These are phyloP conservation scores for Zygosaccharomyces pseudobailii DNA, from an alignment of 1,139 yeast species.

Conservation along the genomic window DNA sequence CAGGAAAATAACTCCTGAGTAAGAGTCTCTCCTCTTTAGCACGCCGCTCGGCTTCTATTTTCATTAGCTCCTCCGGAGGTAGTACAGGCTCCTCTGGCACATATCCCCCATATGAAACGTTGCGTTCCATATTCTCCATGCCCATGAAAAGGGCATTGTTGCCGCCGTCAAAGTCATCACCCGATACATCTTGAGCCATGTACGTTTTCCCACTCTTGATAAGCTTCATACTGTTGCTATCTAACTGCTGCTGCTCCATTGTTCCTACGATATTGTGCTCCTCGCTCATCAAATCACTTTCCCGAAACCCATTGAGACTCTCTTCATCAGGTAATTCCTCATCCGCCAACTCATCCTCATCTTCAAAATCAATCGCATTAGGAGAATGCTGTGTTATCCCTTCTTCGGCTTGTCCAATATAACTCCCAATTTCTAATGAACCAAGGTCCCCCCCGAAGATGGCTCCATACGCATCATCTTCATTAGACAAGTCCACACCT, in stretches of 20 bases:
- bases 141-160: constrained; percentile 29
- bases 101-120: constrained; percentile 16
- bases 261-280: background rate
- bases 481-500: constrained; percentile 30
- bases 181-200: constrained; percentile 10
- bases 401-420: constrained; percentile 28
- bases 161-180: constrained; percentile 19
- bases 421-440: constrained; percentile 34
- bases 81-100: constrained; percentile 10
- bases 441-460: constrained; percentile 37
- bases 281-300: background rate
- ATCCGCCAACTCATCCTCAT: constrained; percentile 91
- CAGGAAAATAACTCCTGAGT: constrained; percentile 31
- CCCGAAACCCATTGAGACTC: background rate
- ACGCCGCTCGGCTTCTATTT: constrained; percentile 14
- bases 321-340: constrained; percentile 57
- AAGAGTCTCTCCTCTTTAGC: constrained; percentile 25
- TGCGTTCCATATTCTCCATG: constrained; percentile 21
- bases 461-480: constrained; percentile 38
- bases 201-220: constrained; percentile 9
- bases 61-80: constrained; percentile 7
- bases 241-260: constrained; percentile 1
- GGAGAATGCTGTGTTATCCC: constrained; percentile 63
- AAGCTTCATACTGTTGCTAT: constrained; percentile 7
- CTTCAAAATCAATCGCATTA: constrained; percentile 94